phyloP scores from a whole-genome alignment of 225 moss, liverwort and hornwort species.

The Antitrichia curtipendula region DNA sequence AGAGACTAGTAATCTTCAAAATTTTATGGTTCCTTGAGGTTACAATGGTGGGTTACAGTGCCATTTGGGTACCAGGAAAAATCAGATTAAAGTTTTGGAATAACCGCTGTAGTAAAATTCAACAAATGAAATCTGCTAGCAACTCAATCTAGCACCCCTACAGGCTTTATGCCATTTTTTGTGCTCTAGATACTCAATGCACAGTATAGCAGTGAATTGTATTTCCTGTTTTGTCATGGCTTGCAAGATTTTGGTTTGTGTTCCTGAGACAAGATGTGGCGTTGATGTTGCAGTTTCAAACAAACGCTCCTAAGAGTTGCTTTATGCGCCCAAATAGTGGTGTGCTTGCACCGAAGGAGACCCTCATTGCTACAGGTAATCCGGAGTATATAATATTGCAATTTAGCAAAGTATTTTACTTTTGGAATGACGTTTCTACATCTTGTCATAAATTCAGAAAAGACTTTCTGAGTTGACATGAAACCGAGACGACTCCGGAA shows the following conservation, averaged over 20 bases:
- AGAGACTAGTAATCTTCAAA: not conserved
- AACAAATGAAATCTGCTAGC: not conserved
- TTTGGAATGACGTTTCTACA: not conserved
- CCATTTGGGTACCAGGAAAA: not conserved
- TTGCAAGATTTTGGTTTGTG: not conserved
- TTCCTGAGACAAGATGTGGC: not conserved
- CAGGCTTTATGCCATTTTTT: not conserved
- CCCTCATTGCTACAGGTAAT: conserved; percentile 77
- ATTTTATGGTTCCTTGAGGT: not conserved
- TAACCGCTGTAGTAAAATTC: not conserved
- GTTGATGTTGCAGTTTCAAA: conserved; percentile 68
- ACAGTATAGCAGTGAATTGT: not conserved
- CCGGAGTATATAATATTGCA: not conserved
- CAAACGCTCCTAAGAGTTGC: conserved; percentile 81
- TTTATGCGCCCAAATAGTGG: conserved; percentile 91
- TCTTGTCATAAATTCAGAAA: not conserved
- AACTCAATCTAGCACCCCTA: not conserved
- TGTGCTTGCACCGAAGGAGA: conserved; percentile 72
- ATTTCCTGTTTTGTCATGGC: not conserved
- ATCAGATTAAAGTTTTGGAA: not conserved
- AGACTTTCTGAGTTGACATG: not conserved
- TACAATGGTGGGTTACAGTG: not conserved
- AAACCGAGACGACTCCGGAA: not conserved
- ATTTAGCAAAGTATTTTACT: not conserved
- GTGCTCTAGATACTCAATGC: not conserved